Evolutionary conservation across 1,284 basidiomycete species (phyloP).

Genomic region (Earliella scabrosa): DNA sequence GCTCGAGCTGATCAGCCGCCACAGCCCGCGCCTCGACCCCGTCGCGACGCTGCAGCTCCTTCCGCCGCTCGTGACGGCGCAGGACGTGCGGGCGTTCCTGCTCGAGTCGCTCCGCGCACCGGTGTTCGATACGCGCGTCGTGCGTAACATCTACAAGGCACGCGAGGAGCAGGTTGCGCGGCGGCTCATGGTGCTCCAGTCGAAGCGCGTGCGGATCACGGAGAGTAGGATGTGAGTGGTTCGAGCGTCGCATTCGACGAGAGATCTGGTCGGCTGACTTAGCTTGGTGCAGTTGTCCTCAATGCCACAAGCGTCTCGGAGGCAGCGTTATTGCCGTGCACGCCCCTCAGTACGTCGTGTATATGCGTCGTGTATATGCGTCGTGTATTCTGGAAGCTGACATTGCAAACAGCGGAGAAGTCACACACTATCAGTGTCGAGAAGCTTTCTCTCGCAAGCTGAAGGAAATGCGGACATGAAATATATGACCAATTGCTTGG

Average conservation of each 20-base stretch:
- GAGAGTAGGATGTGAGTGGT: conserved; percentile 91
- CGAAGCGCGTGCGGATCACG: conserved; percentile 85
- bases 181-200: conserved; percentile 76
- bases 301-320: conserved; percentile 94
- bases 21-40: conserved; percentile 82
- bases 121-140: conserved; percentile 69
- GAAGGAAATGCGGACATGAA: conserved; percentile 40
- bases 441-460: conserved; percentile 75
- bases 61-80: conserved; percentile 84
- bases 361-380: too few species aligned
- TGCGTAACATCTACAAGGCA: conserved; percentile 71
- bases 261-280: background rate
- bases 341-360: conserved; percentile 65
- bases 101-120: conserved; percentile 72
- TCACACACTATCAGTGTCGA: conserved; percentile 93
- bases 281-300: conserved; percentile 67
- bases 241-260: conserved; percentile 47
- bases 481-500: background rate
- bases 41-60: conserved; percentile 83
- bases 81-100: conserved; percentile 82
- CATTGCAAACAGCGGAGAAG: conserved; percentile 73
- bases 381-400: background rate
- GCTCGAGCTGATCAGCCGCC: conserved; percentile 81
- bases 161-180: conserved; percentile 76
- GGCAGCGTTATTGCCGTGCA: conserved; percentile 96